A percentile compares a stretch with the other conserved stretches of the same genome.
phyloP scores from a whole-genome alignment of 257 asterid genomes.

The Solanum gandarillasii region DNA sequence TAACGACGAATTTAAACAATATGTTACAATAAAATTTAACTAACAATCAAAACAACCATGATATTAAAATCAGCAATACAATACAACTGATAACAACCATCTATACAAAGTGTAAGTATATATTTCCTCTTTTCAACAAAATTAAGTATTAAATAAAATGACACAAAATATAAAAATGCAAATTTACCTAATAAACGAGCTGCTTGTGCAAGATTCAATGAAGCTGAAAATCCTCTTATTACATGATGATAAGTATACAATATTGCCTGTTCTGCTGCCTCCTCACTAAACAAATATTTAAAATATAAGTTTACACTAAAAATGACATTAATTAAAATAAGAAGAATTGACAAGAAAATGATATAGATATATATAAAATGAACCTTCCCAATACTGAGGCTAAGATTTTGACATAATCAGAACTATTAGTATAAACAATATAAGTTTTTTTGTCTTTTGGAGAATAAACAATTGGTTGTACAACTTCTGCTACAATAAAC shows the following conservation, averaged over 20 bases:
- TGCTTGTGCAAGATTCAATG: constrained; percentile 9
- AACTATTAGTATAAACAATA: background rate
- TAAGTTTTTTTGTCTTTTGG: background rate
- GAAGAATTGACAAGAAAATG: background rate
- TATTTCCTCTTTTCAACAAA: background rate
- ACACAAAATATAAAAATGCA: background rate
- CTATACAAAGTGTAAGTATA: background rate
- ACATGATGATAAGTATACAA: constrained; percentile 2
- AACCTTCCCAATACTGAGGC: background rate
- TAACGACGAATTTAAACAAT: no score
- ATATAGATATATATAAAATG: background rate
- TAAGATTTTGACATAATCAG: background rate
- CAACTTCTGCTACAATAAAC: background rate
- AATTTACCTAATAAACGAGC: background rate
- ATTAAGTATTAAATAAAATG: background rate
- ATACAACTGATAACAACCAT: background rate
- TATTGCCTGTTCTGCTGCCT: constrained; percentile 5
- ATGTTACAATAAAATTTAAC: no score
- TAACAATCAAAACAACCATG: no score
- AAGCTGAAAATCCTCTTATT: constrained; percentile 10
- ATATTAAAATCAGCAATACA: no score
- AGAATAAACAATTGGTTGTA: background rate
- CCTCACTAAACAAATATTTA: background rate
- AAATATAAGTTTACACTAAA: background rate
- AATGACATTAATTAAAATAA: background rate